These are phyloP conservation scores for Kernera saxatilis DNA, from an alignment of 345 rosid species.

Conservation along the genomic window DNA sequence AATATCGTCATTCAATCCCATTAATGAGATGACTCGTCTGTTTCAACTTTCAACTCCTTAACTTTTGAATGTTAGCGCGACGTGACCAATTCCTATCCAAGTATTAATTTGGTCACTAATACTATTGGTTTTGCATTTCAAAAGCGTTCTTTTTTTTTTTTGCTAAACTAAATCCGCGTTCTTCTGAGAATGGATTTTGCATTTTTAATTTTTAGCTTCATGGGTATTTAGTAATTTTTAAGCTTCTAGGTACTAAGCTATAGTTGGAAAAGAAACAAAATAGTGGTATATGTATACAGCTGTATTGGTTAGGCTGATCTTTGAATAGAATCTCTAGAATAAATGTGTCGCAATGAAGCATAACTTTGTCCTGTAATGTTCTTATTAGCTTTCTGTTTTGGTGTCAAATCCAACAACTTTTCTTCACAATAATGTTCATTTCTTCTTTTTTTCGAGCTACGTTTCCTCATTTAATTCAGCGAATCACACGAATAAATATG, in stretches of 20 bases:
- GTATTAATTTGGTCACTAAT: no score
- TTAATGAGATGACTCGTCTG: no score
- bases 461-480: conserved; percentile 20
- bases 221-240: background rate
- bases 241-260: background rate
- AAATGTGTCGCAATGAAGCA: conserved; percentile 23
- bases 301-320: conserved; percentile 20
- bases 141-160: no score
- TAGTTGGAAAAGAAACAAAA: background rate
- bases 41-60: no score
- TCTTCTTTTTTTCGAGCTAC: background rate
- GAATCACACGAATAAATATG: background rate
- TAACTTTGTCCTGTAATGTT: conserved; percentile 28
- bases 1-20: no score
- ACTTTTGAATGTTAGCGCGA: no score
- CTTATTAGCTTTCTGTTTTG: conserved; percentile 27
- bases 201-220: background rate
- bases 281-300: conserved; percentile 11
- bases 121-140: no score
- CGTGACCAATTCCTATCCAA: no score
- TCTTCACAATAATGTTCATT: conserved; percentile 16
- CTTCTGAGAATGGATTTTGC: no score
- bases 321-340: conserved; percentile 27
- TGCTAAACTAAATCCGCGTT: no score
- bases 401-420: conserved; percentile 28